Evolutionary conservation across 2,329 filamentous ascomycete genomes (phyloP), one percentile per base, ranked within the genome.

Genomic region (Pseudogymnoascus sp.): DNA sequence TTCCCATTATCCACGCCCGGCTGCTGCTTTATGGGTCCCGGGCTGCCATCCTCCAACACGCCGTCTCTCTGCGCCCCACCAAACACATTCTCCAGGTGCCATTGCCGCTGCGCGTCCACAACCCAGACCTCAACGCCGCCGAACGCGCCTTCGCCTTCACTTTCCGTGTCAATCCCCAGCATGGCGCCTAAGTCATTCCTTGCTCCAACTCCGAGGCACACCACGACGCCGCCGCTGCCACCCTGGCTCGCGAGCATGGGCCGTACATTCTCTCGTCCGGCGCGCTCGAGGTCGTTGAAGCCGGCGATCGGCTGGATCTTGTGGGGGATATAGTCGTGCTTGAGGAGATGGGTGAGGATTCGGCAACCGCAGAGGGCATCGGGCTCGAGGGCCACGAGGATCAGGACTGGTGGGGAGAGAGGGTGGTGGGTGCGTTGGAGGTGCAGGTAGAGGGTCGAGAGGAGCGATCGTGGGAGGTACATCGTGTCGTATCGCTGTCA

Each of bases 241-340:
- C 93, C 93, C 63, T 89, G 84, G 31, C 86, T 86, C 72, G 89
- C 87, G 81, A 91, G 93, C 90, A 97, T 92, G 9, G 92, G 92
- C 62, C 81, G 82, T 42, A 97, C 89, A 49, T 96, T 81, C 68
- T 93, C 87, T 71, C 85, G 84, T 53, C 93, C 93, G 21, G 88
- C 88, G 69, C 86, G 87, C 72, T 90, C 84, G 56, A 99, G 84
- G 74, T 97, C 95, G 68, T 86, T 88, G 85, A 97, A 97, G 63
- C 95, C 95, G 18, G 91, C 86, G 62, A 99, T 88, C 1, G 95
- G 95, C 72, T 97, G 91, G 72, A 97, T 96, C 77, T 97, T 97
- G 79, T 97, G 93, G 12, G 89, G 90, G 69, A 99, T 96, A 74
- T 96, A 97, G 80, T 99, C 95, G 81, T 93, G 89, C 77, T 96